Conservation (phyloP, 2,329 filamentous ascomycete genomes). For the Penicillium sp. region DNA sequence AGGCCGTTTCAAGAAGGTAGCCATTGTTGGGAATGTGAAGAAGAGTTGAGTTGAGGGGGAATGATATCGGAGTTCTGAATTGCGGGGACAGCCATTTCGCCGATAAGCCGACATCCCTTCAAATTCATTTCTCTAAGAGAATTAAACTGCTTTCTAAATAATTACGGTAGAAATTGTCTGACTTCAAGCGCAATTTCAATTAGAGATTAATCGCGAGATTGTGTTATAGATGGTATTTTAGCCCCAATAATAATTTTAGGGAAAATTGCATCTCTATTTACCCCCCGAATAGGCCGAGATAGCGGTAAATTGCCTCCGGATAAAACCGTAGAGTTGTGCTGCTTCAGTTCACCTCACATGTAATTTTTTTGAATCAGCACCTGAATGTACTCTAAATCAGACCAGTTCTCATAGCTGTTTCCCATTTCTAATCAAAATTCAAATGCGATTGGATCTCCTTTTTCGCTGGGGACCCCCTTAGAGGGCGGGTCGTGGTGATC, state of each 20-base stretch:
- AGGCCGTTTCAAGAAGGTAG: constrained; percentile 66
- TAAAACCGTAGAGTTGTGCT: no score
- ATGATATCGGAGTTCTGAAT: constrained; percentile 5
- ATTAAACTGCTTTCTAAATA: not conserved
- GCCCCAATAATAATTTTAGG: not conserved
- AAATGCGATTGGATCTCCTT: constrained; percentile 50
- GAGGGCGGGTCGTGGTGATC: constrained; percentile 46
- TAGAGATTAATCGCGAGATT: no score
- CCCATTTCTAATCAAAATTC: constrained; percentile 20
- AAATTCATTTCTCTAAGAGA: not conserved
- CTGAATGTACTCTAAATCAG: no score
- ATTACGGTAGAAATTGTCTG: not conserved
- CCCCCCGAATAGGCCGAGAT: no score
- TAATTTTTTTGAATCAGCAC: no score
- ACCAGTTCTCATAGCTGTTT: no score
- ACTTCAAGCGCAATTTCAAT: no score
- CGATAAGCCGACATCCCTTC: constrained; percentile 10
- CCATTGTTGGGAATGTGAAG: constrained; percentile 38
- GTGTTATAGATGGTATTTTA: not conserved
- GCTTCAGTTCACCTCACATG: no score
- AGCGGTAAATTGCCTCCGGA: no score
- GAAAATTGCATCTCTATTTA: no score
- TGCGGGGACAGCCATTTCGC: constrained; percentile 11
- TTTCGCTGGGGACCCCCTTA: constrained; percentile 52
- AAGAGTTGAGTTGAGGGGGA: constrained; percentile 4